These are phyloP conservation scores for Apiospora pterosperma DNA, from an alignment of 2,329 filamentous ascomycete genomes.

Conservation along the genomic window DNA sequence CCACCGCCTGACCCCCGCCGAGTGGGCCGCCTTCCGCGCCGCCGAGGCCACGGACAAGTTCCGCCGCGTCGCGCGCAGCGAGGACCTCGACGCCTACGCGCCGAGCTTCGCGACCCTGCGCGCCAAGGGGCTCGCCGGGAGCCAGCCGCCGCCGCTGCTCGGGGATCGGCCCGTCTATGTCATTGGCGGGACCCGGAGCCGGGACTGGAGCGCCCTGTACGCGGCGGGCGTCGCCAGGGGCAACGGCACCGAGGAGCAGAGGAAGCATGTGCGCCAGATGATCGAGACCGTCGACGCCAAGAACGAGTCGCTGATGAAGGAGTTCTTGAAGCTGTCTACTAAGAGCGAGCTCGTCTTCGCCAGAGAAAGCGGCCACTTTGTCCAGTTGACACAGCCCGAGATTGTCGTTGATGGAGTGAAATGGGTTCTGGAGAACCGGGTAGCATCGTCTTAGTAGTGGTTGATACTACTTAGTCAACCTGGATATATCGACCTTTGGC, in stretches of 20 bases:
- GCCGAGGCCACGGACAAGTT: conserved; percentile 15
- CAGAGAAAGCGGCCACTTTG: conserved; percentile 30
- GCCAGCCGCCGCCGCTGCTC: conserved; percentile 21
- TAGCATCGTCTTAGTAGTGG: too few relatives aligned
- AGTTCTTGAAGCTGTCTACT: too few relatives aligned
- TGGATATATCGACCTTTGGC: too few relatives aligned
- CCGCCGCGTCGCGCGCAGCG: neutral
- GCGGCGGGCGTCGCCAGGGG: conserved; percentile 26
- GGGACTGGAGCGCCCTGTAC: conserved; percentile 28
- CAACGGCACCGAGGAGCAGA: conserved; percentile 30
- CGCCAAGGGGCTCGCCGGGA: conserved; percentile 23
- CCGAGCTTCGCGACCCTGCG: conserved; percentile 22
- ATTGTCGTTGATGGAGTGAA: conserved; percentile 29
- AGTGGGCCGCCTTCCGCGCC: conserved; percentile 4
- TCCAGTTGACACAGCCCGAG: conserved; percentile 32
- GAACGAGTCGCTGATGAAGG: too few relatives aligned
- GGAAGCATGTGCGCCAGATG: too few relatives aligned
- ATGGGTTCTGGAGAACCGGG: conserved; percentile 26
- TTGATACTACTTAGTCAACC: too few relatives aligned
- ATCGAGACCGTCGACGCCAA: conserved; percentile 23
- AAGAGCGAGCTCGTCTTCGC: conserved; percentile 25
- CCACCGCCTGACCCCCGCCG: conserved; percentile 4
- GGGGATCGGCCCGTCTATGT: conserved; percentile 18
- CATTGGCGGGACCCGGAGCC: conserved; percentile 18
- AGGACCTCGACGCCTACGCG: neutral